phyloP scores from a whole-genome alignment of 805 yeast species.

The Cyberlindnera euphorbiae region DNA sequence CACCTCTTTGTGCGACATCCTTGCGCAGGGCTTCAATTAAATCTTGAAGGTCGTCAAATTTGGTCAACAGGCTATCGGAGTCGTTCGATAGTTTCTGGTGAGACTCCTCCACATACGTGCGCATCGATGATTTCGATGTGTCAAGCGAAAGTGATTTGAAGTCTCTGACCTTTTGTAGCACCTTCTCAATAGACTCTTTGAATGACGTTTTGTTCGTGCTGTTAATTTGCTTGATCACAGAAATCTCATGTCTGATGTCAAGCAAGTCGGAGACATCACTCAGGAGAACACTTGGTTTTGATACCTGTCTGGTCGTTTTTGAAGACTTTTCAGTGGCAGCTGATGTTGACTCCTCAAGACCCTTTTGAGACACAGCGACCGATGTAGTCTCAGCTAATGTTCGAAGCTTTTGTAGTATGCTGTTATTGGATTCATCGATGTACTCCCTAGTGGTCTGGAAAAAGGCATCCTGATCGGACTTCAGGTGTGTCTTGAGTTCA shows the following conservation, averaged over 20 bases:
- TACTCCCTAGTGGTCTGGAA: slow-evolving; percentile 19
- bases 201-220: slow-evolving; percentile 37
- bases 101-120: slow-evolving; percentile 71
- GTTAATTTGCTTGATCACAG: slow-evolving; percentile 55
- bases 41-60: slow-evolving; percentile 90
- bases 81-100: slow-evolving; percentile 69
- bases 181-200: slow-evolving; percentile 37
- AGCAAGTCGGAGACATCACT: slow-evolving; percentile 24
- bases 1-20: slow-evolving; percentile 90
- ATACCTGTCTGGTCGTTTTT: background rate
- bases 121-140: slow-evolving; percentile 29
- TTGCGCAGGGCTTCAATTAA: slow-evolving; percentile 81
- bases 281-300: slow-evolving; percentile 4
- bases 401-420: slow-evolving; percentile 17
- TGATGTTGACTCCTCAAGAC: background rate
- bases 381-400: slow-evolving; percentile 9
- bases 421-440: slow-evolving; percentile 23
- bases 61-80: slow-evolving; percentile 67
- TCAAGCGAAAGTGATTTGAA: slow-evolving; percentile 46
- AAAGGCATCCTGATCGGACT: slow-evolving; percentile 11
- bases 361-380: slow-evolving; percentile 4
- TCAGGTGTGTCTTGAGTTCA: slow-evolving; percentile 15
- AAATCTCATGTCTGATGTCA: slow-evolving; percentile 53
- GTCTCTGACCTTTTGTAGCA: slow-evolving; percentile 43
- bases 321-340: no score